phyloP scores from a whole-genome alignment of 306 rosid genomes.

The Quercus agrifolia region DNA sequence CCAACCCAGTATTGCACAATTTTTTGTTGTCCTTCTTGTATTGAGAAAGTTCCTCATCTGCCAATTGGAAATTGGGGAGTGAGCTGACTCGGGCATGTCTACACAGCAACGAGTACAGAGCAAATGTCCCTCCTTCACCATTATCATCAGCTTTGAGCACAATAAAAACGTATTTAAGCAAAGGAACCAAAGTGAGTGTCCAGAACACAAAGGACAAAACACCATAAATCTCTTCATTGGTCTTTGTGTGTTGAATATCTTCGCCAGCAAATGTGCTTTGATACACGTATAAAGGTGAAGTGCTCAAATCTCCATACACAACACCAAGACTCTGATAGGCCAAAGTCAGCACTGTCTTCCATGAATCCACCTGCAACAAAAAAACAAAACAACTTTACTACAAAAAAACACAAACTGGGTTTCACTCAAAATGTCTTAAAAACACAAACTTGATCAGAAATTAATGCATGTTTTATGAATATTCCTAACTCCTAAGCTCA shows the following conservation, averaged over 20 bases:
- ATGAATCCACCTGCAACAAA: conserved; percentile 62
- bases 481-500: conserved; percentile 38
- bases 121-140: conserved; percentile 99
- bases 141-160: conserved; percentile 89
- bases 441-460: not conserved
- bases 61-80: conserved; percentile 67
- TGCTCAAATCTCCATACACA: conserved; percentile 95
- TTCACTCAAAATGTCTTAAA: not conserved
- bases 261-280: conserved; percentile 73
- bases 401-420: conserved; percentile 12
- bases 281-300: conserved; percentile 83
- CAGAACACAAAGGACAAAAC: conserved; percentile 89
- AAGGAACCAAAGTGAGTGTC: conserved; percentile 79
- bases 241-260: conserved; percentile 45
- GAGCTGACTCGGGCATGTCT: conserved; percentile 75
- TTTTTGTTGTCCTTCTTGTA: conserved; percentile 42
- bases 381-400: conserved; percentile 14
- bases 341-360: conserved; percentile 72
- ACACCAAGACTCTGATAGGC: conserved; percentile 97
- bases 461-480: conserved; percentile 8
- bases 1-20: conserved; percentile 29
- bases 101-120: conserved; percentile 83
- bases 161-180: conserved; percentile 80
- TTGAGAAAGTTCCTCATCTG: conserved; percentile 68
- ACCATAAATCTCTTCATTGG: conserved; percentile 79